These are phyloP conservation scores for Plasmodium reichenowi DNA, from an alignment of 169 alveolate genomes.

Conservation along the genomic window DNA sequence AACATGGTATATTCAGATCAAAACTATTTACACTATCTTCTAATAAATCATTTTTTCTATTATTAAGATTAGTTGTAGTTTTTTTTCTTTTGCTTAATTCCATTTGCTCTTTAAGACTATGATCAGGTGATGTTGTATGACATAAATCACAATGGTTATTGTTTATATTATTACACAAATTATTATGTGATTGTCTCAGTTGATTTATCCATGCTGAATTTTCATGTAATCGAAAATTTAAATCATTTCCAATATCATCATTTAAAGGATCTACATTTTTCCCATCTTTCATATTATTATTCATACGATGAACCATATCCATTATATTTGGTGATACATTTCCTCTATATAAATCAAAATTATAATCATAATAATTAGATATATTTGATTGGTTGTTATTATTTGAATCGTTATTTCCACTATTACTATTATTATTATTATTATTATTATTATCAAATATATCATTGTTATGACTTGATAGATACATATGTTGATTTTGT, in stretches of 20 bases:
- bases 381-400: slow-evolving; percentile 19
- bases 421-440: background rate
- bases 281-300: slow-evolving; percentile 46
- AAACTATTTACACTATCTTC: slow-evolving; percentile 14
- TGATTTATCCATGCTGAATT: slow-evolving; percentile 64
- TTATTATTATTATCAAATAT: slow-evolving; percentile 15
- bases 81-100: slow-evolving; percentile 42
- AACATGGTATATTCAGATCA: slow-evolving; percentile 26
- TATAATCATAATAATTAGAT: slow-evolving; percentile 52
- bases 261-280: slow-evolving; percentile 16
- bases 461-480: slow-evolving; percentile 18
- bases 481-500: slow-evolving; percentile 9
- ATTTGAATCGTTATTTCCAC: background rate
- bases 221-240: slow-evolving; percentile 40
- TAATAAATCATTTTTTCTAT: slow-evolving; percentile 13
- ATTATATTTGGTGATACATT: slow-evolving; percentile 51
- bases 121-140: slow-evolving; percentile 31
- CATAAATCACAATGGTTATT: slow-evolving; percentile 50
- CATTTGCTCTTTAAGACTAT: slow-evolving; percentile 11
- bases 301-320: slow-evolving; percentile 51
- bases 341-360: slow-evolving; percentile 69
- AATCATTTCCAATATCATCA: slow-evolving; percentile 35
- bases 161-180: slow-evolving; percentile 32
- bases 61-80: background rate
- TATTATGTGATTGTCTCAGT: slow-evolving; percentile 44